Base-by-base conservation (phyloP, 768 basidiomycete species). In the Hygrophoropsis aurantiaca region DNA sequence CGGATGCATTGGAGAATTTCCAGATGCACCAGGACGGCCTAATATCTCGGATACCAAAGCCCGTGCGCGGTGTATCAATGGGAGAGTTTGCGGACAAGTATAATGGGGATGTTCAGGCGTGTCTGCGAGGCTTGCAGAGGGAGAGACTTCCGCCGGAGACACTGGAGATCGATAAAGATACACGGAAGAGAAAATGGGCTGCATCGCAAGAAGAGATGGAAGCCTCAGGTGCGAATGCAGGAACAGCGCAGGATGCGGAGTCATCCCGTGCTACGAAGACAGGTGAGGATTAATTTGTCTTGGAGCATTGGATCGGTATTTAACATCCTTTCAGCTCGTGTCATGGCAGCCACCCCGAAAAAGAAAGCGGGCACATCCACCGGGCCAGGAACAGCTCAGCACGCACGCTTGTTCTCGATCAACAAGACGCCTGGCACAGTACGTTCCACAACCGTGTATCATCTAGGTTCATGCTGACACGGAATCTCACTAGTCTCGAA, bases 31-130 rank as follows among this genome's bases (percentile, higher is more conserved):
- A 88, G 59, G 87, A 90, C 58, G 81, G 81, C 0, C 82, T 82
- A 47, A 79, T 90, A 2, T 78, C 77, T 15, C 80, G 84, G 42
- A 86, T 90, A 25, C 89, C 88, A 1, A 87, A 82, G 56, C 79
- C 83, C 53, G 82, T 91, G 27, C 79, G 87, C 26, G 68, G 68
- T 23, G 81, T 90, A 64, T 79, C 81, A 11, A 81, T 91, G 77
- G 79, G 79, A 52, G 87, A 90, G 36, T 89, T 91, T 62, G 84
- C 81, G 15, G 79, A 81, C 50, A 87, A 85, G 59, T 90, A 90
- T 66, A 74, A 84, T 43, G 89, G 86, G 3, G 83, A 89, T 56
- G 70, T 88, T 20, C 85, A 88, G 58, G 79, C 78, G 8, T 85
- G 85, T 33, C 65, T 88, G 50, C 74, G 81, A 49, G 87, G 84